Conservation (phyloP, 495 filamentous ascomycete species). For the Aspergillus heteromorphus region DNA sequence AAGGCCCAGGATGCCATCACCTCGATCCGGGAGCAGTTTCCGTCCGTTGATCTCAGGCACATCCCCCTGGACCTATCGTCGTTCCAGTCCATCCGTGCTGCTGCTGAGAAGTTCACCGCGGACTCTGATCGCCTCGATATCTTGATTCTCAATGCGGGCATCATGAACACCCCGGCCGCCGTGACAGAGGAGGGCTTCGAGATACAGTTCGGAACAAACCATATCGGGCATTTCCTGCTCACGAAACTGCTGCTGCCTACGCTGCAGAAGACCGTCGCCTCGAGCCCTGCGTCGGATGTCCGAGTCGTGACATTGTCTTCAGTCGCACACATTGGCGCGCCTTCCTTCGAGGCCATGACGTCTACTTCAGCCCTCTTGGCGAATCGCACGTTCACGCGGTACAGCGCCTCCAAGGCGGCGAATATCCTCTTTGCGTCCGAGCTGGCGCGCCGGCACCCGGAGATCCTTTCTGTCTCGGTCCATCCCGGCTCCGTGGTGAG, state of each 20-base stretch:
- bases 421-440: conserved; percentile 59
- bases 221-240: conserved; percentile 63
- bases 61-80: conserved; percentile 48
- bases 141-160: conserved; percentile 66
- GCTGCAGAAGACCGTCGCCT: conserved; percentile 39
- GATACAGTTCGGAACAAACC: conserved; percentile 66
- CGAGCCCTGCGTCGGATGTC: conserved; percentile 22
- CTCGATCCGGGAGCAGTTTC: conserved; percentile 41
- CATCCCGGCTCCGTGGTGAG: conserved; percentile 65
- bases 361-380: conserved; percentile 12
- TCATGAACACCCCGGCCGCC: conserved; percentile 49
- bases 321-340: conserved; percentile 43
- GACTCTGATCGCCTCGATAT: conserved; percentile 52
- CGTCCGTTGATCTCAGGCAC: conserved; percentile 43
- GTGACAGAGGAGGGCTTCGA: conserved; percentile 62
- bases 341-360: conserved; percentile 44
- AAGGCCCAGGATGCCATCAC: conserved; percentile 49
- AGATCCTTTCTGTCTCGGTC: conserved; percentile 51
- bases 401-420: conserved; percentile 59
- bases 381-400: conserved; percentile 28
- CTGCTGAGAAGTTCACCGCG: conserved; percentile 40
- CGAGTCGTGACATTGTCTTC: conserved; percentile 20
- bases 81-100: conserved; percentile 46
- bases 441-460: conserved; percentile 52
- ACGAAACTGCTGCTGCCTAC: conserved; percentile 56